Evolutionary conservation across 176 grass and related monocot genomes (phyloP).

Genomic region (Pontederia crassipes): DNA sequence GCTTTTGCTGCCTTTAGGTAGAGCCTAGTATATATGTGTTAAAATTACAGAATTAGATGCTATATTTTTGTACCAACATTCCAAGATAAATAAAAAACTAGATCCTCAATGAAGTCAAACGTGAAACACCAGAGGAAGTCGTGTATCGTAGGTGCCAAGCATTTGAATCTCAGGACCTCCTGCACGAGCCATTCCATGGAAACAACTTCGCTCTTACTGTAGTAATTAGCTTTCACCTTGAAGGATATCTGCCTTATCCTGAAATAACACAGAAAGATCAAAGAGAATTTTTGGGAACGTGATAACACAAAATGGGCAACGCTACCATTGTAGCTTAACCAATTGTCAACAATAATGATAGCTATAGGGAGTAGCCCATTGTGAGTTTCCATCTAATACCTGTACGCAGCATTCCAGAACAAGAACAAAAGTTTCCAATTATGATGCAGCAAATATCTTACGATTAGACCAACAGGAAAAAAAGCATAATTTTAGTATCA

Average conservation of each 20-base stretch:
- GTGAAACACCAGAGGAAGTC: constrained; percentile 63
- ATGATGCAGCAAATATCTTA: too few relatives aligned
- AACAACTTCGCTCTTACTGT: constrained; percentile 64
- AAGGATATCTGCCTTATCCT: constrained; percentile 52
- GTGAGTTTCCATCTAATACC: too few relatives aligned
- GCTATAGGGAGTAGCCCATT: too few relatives aligned
- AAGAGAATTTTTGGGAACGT: not conserved
- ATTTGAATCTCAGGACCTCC: constrained; percentile 79
- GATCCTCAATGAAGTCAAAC: not conserved
- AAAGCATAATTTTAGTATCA: too few relatives aligned
- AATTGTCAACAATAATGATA: too few relatives aligned
- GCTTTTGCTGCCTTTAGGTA: constrained; percentile 82
- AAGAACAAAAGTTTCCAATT: too few relatives aligned
- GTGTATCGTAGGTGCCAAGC: constrained; percentile 60
- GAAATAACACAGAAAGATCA: constrained; percentile 17
- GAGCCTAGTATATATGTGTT: constrained; percentile 38
- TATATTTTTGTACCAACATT: too few relatives aligned
- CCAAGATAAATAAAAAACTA: not conserved
- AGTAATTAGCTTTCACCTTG: constrained; percentile 50
- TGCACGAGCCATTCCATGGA: constrained; percentile 97
- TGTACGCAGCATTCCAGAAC: too few relatives aligned
- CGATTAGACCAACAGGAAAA: too few relatives aligned
- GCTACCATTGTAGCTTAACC: too few relatives aligned
- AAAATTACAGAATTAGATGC: too few relatives aligned
- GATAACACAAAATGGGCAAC: constrained; percentile 1